These are phyloP conservation scores for Pontederia crassipes DNA, from an alignment of 176 grass and related monocot genomes.

Conservation along the genomic window DNA sequence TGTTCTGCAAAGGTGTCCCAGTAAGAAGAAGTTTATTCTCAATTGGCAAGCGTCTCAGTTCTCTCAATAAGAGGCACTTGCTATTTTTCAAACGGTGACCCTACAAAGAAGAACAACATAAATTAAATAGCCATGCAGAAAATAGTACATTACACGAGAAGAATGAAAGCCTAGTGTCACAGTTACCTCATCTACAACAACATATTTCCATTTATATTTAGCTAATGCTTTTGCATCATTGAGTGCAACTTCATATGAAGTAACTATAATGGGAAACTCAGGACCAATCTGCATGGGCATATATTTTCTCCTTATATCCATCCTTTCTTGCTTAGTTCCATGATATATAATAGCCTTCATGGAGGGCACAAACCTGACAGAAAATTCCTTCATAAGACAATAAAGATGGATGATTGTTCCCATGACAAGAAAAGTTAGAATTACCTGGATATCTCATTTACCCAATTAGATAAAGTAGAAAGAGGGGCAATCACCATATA, in stretches of 20 bases:
- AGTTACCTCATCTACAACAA: conserved; percentile 85
- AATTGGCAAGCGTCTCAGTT: conserved; percentile 76
- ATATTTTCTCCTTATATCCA: conserved; percentile 66
- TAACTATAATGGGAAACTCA: conserved; percentile 72
- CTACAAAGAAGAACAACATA: conserved; percentile 28
- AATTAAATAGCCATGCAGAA: not conserved
- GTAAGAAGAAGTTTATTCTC: conserved; percentile 98
- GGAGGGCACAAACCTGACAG: conserved; percentile 82
- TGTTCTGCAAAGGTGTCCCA: conserved; percentile 94
- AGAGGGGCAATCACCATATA: conserved; percentile 90
- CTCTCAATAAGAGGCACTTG: conserved; percentile 58
- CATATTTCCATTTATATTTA: conserved; percentile 82
- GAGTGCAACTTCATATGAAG: conserved; percentile 82
- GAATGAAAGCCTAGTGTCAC: not conserved
- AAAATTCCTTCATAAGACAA: conserved; percentile 14
- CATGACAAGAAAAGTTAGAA: not conserved
- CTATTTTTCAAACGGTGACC: conserved; percentile 95
- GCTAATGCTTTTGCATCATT: conserved; percentile 60
- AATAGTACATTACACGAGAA: conserved; percentile 8
- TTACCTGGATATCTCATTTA: conserved; percentile 80
- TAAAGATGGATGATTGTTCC: not conserved
- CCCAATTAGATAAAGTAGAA: conserved; percentile 96
- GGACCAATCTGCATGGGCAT: conserved; percentile 49
- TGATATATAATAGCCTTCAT: conserved; percentile 70
- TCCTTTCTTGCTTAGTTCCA: conserved; percentile 50